Percentiles rank a stretch among this genome's conserved stretches.
Evolutionary conservation across 148 eudicot genomes (phyloP).

Genomic region (Rhododendron ovatum): DNA sequence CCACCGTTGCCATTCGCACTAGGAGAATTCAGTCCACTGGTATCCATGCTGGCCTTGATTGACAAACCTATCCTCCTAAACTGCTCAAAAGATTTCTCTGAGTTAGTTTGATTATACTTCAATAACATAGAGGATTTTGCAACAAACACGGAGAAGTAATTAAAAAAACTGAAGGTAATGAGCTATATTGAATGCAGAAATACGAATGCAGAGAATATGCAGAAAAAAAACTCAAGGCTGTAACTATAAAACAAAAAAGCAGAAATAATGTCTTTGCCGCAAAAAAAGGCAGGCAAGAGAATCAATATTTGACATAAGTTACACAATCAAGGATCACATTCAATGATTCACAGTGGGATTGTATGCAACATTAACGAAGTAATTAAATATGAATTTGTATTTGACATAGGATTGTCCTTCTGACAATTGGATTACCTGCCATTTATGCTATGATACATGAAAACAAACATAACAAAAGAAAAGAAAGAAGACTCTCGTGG

Average conservation of each 20-base stretch:
- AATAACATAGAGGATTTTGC: neutral
- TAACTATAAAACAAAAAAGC: neutral
- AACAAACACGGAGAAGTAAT: neutral
- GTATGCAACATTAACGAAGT: neutral
- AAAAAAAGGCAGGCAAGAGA: neutral
- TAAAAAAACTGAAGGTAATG: neutral
- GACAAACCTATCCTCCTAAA: conserved; percentile 12
- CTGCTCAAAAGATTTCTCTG: neutral
- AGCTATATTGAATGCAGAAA: neutral
- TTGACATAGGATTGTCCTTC: neutral
- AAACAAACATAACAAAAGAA: neutral
- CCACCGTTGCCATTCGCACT: neutral
- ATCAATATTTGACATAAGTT: neutral
- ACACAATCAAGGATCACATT: neutral
- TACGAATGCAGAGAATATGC: no score
- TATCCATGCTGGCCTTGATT: conserved; percentile 8
- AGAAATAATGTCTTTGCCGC: neutral
- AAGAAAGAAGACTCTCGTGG: neutral
- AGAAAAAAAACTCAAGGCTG: neutral
- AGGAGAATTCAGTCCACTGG: conserved; percentile 10
- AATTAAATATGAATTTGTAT: neutral
- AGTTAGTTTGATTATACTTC: neutral
- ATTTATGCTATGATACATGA: neutral
- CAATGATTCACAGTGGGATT: neutral
- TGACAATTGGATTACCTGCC: neutral